Evolutionary conservation across 208 protist species (phyloP).

Genomic region (Wallacemonas sp.): DNA sequence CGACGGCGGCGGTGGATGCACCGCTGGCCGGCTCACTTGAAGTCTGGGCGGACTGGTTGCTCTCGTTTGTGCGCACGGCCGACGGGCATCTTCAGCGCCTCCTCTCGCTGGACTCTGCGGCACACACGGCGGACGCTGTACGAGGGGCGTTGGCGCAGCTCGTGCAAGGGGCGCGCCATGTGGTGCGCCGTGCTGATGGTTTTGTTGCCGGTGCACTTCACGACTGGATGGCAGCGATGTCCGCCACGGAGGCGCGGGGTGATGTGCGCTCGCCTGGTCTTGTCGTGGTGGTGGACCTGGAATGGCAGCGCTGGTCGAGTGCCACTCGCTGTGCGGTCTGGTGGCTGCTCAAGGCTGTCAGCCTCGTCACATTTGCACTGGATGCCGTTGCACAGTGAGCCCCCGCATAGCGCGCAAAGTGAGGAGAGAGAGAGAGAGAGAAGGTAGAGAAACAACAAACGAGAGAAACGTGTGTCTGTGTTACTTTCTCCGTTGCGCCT

Average conservation of each 20-base stretch:
- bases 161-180: background rate
- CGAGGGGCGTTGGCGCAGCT: background rate
- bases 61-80: background rate
- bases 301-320: background rate
- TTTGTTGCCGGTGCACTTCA: background rate
- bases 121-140: background rate
- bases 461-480: no score
- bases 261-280: no score
- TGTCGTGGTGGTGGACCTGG: background rate
- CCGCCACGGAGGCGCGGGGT: background rate
- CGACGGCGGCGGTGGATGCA: background rate
- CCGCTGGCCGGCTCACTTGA: background rate
- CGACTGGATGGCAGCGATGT: background rate
- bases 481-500: no score
- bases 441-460: no score
- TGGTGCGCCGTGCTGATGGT: background rate
- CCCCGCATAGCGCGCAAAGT: no score
- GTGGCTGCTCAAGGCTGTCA: constrained; percentile 5
- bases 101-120: background rate
- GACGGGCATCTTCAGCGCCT: background rate
- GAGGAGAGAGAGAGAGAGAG: no score
- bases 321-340: background rate
- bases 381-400: background rate
- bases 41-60: background rate
- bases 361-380: background rate